Evolutionary conservation across 352 stramenopile genomes (phyloP), one percentile per base, ranked within the genome.

Genomic region (Phytophthora tubulina): DNA sequence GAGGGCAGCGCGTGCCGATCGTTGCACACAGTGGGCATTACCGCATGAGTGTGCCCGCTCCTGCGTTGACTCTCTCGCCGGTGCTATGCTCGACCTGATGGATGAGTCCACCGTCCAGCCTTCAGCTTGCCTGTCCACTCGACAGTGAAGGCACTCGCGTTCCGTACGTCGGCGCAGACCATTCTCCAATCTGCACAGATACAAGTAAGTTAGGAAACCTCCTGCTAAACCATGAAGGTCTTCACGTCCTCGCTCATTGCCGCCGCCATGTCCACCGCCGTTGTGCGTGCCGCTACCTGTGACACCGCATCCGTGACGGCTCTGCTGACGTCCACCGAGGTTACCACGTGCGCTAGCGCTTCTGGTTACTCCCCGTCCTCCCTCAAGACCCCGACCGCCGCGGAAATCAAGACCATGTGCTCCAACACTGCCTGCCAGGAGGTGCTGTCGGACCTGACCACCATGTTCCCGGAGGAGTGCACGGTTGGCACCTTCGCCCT

Each of bases 361-460:
- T 81, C 76, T 36, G 73, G 73, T 30, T 84, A 79, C 76, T 61
- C 49, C 6, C 73, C 76, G 58, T 58, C 72, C 38, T 68, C 66
- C 38, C 70, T 75, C 10, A 4, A 44, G 39, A 70, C 64, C 10
- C 76, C 76, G 8, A 64, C 63, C n/a, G 45, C 63, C 6, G 59
- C 48, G 15, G 30, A 66, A 51, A 54, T 81, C 55, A 46, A 50
- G 3, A 52, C 59, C 61, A 74, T 84, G 70, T 84, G 73, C 73
- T 68, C 53, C 21, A 68, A 63, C 41, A 60, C 50, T 10, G 50
- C 71, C 27, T 84, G 76, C 70, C 54, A 77, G 63, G n/a, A 54
- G 4, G 71, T 78, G 66, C 73, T 84, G 17, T 61, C 61, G 62
- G 48, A 63, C 10, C 62, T 79, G 4, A 54, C 41, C 27, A 62